Evolutionary conservation across 2,329 filamentous ascomycete species (phyloP), one percentile per base, ranked within the genome.

Genomic region (Pseudogymnoascus sp.): DNA sequence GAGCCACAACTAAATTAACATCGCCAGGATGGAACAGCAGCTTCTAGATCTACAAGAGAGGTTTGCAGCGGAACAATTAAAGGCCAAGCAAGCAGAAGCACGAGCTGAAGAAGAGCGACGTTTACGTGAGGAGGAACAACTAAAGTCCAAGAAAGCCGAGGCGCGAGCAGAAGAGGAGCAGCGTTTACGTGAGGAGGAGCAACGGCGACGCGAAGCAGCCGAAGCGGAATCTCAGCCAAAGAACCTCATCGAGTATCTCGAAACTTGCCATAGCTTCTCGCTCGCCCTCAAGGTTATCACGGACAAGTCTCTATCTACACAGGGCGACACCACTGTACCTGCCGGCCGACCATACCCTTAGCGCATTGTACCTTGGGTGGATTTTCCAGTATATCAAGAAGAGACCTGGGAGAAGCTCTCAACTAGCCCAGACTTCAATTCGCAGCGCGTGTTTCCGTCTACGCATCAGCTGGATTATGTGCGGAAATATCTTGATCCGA

Each of bases 301-400:
- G n/a, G 67, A 74, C 50, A 67, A 35, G 10, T 71, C 71, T 53
- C 62, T 69, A 11, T 76, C 72, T 4, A 76, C 73, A 13, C 69
- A 75, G 69, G 74, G 73, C 57, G 66, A 73, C 6, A 72, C 69
- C 0, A 76, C 73, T 0, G 72, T 76, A 53, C 71, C 73, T 9
- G 65, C 64, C 60, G 72, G 74, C 47, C 71, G 74, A 61, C 64
- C 74, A 11, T 77, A 65, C 63, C 75, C 76, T 65, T 65, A 63
- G 66, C 71, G 71, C 59, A 77, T 79, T 33, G 66, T 75, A 17
- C 75, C 71, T 2, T 78, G 72, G 75, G 60, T 70, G 11, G 67
- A 72, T 62, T 78, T 76, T 60, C 61, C 70, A 60, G 59, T n/a
- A 31, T 62, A 63, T 60, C 72, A 78, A 67, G 69, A 74, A 64